These are phyloP conservation scores for Lagenidium giganteum DNA, from an alignment of 352 stramenopile species.

Conservation along the genomic window DNA sequence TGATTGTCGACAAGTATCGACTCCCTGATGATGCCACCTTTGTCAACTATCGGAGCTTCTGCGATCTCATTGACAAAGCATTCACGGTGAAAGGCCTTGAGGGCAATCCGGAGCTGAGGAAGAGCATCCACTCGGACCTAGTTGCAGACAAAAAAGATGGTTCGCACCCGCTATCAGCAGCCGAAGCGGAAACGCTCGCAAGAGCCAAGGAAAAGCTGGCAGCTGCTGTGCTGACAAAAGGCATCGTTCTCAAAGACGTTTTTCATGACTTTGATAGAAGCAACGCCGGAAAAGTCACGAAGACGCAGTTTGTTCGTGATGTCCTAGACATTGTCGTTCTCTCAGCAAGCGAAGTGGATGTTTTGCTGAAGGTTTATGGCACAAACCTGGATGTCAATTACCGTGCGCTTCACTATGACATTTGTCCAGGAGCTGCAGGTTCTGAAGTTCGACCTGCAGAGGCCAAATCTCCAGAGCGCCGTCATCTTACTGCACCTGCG, in stretches of 20 bases:
- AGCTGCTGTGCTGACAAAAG: constrained; percentile 64
- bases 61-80: constrained; percentile 80
- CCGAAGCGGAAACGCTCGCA: constrained; percentile 28
- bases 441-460: constrained; percentile 17
- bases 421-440: constrained; percentile 35
- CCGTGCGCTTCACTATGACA: constrained; percentile 61
- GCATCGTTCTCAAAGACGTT: constrained; percentile 83
- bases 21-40: constrained; percentile 50
- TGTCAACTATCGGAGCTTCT: constrained; percentile 79
- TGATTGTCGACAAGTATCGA: constrained; percentile 67
- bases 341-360: constrained; percentile 38
- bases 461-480: constrained; percentile 47
- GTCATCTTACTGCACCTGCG: constrained; percentile 34
- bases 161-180: constrained; percentile 16
- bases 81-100: constrained; percentile 78
- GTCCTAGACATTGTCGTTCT: constrained; percentile 62
- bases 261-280: constrained; percentile 84
- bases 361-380: constrained; percentile 66
- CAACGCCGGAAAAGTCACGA: constrained; percentile 81
- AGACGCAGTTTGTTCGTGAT: constrained; percentile 70
- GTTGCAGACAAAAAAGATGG: constrained; percentile 29
- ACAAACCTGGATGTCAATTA: constrained; percentile 79
- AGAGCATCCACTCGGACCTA: constrained; percentile 26
- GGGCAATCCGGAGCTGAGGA: constrained; percentile 38
- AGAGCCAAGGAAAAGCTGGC: constrained; percentile 53